Percentiles rank a stretch among this genome's conserved stretches.
These are phyloP conservation scores for Candida ponderosae DNA, from an alignment of 805 yeast species.

Conservation along the genomic window DNA sequence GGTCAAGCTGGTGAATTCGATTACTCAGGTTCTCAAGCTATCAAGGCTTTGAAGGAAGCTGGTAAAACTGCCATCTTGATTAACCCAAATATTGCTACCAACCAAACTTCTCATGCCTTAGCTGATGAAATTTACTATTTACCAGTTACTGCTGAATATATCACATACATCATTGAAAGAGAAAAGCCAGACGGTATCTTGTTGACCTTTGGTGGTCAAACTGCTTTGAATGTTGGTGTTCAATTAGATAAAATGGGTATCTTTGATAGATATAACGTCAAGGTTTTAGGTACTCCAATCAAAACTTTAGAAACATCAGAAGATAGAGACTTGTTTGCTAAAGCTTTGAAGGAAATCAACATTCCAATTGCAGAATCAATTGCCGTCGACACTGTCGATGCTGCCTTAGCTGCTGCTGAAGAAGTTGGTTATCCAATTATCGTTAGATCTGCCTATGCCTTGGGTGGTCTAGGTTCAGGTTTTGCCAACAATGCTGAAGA, in stretches of 20 bases:
- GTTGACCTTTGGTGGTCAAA: conserved; percentile 97
- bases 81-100: conserved; percentile 95
- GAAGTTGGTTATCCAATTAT: conserved; percentile 90
- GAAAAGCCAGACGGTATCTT: conserved; percentile 96
- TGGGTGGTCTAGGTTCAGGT: conserved; percentile 98
- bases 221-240: conserved; percentile 94
- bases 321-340: conserved; percentile 93
- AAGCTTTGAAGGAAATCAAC: conserved; percentile 89
- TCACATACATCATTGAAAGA: conserved; percentile 88
- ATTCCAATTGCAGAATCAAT: conserved; percentile 96
- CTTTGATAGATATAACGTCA: conserved; percentile 81
- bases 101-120: conserved; percentile 89
- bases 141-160: conserved; percentile 96
- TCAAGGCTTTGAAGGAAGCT: conserved; percentile 89
- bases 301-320: conserved; percentile 93
- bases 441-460: conserved; percentile 94
- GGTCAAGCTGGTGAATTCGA: conserved; percentile 99
- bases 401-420: conserved; percentile 86
- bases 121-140: conserved; percentile 94
- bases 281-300: conserved; percentile 97
- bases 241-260: conserved; percentile 92
- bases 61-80: conserved; percentile 78
- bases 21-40: conserved; percentile 96
- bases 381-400: conserved; percentile 91
- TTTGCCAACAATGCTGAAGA: conserved; percentile 83